Percentiles rank a stretch among this genome's conserved stretches.
Conservation (phyloP, 805 yeast species). For the Priceomyces medius region DNA sequence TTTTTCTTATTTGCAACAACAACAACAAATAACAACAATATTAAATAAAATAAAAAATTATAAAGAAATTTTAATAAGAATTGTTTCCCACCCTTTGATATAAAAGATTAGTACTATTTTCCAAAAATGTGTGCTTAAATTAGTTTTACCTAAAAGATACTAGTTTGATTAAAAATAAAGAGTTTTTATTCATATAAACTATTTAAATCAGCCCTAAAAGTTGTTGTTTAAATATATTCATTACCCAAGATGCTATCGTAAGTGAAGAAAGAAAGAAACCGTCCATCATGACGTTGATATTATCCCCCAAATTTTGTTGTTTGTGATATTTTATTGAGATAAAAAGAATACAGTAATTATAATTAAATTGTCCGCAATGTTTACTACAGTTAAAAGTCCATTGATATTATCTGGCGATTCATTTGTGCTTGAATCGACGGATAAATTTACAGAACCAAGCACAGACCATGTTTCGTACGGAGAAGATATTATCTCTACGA, state of each 20-base stretch:
- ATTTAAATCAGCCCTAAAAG: conserved; percentile 18
- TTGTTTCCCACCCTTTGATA: conserved; percentile 1
- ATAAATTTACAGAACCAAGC: conserved; percentile 15
- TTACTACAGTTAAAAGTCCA: conserved; percentile 22
- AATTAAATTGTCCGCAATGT: conserved; percentile 16
- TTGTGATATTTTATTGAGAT: conserved; percentile 9
- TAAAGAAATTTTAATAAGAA: not conserved
- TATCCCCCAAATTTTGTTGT: conserved; percentile 1
- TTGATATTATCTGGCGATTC: conserved; percentile 24
- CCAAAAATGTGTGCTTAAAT: conserved; percentile 39
- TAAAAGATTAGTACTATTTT: not conserved
- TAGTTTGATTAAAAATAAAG: conserved; percentile 8
- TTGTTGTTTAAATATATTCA: conserved; percentile 23
- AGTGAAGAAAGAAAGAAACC: conserved; percentile 14
- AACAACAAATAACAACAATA: conserved; percentile 1
- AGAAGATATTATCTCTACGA: conserved; percentile 9
- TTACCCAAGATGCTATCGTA: conserved; percentile 33
- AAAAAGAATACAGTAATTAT: conserved; percentile 13
- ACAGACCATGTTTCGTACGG: conserved; percentile 4
- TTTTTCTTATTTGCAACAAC: conserved; percentile 1
- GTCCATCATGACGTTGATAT: conserved; percentile 33
- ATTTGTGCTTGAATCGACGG: conserved; percentile 23
- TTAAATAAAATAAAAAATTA: not conserved
- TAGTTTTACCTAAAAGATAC: conserved; percentile 12
- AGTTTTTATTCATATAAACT: conserved; percentile 12